Base-by-base conservation (phyloP, 1,284 basidiomycete species). In the Leucoagaricus sp. region DNA sequence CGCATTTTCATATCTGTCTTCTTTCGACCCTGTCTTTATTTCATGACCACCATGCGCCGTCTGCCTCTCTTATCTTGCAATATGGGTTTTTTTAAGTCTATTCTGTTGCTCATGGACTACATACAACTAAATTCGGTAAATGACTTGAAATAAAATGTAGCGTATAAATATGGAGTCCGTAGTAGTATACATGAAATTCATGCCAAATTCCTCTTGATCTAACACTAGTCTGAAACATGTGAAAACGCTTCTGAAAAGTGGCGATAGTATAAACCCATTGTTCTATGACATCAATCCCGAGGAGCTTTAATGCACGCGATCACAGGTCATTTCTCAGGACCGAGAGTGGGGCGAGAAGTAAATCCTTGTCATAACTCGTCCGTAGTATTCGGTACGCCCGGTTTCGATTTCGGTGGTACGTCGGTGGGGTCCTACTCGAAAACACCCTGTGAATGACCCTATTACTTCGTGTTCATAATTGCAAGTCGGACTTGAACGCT, bases 1-100 rank as follows among this genome's bases (percentile, higher is more conserved):
- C 58, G 26, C 56, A 4, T 40, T 49, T 49, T 47, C 17, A 7
- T 21, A 7, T 25, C 3, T 55, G 48, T 49, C 5, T 48, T 23
- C 29, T 31, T 38, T 13, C 8, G 26, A 28, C 19, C 33, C 25
- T 26, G 17, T 49, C 19, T n/a, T 41, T 41, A 23, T 41, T 23
- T n/a, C 19, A 21, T 41, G 9, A 6, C 15, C 40, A 23, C 23
- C 17, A n/a, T 40, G 8, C 36, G n/a, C n/a, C n/a, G n/a, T n/a
- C 36, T 19, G 46, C 31, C 33, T 26, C n/a, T 38, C 28, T 45
- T 17, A 21, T 40, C 36, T 51, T 41, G 33, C 36, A 48, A 46
- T 53, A 53, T 46, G 42, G 19, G 19, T 25, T 23, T 13, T 12
- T 41, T 21, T 41, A 6, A 6, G 31, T 33, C 19, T 41, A 7